Evolutionary conservation across 2,329 filamentous ascomycete genomes (phyloP).

Genomic region (Fusarium irregulare): DNA sequence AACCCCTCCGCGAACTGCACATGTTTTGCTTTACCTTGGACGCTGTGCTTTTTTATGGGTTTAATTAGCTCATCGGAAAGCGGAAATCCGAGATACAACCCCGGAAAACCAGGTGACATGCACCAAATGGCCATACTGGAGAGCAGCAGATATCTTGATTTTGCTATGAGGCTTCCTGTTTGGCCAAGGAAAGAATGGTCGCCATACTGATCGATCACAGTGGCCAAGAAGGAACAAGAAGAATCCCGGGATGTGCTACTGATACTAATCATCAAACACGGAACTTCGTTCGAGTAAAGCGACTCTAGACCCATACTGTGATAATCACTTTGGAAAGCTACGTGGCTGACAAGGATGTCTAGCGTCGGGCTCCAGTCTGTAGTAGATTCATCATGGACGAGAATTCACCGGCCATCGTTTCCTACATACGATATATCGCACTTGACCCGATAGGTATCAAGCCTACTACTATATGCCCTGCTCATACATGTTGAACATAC

Average conservation of each 20-base stretch:
- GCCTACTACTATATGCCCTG: not conserved
- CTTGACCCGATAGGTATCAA: not conserved
- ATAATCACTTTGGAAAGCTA: not conserved
- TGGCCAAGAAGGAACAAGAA: not conserved
- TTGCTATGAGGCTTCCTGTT: not conserved
- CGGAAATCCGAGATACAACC: not conserved
- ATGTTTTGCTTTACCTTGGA: not conserved
- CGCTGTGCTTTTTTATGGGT: not conserved
- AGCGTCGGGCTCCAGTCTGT: not conserved
- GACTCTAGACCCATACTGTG: not conserved
- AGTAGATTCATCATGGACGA: not conserved
- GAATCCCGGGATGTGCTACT: not conserved
- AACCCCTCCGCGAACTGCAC: not conserved
- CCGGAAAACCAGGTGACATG: not conserved
- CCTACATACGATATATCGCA: not conserved
- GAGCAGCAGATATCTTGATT: not conserved
- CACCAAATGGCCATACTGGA: not conserved
- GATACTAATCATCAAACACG: not conserved
- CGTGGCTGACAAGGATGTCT: constrained; percentile 10
- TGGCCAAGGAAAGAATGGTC: not conserved
- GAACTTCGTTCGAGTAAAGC: not conserved
- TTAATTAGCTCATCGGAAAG: not conserved
- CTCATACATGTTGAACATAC: not conserved
- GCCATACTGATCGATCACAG: not conserved
- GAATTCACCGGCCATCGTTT: not conserved